Percentiles rank a stretch among this genome's conserved stretches.
These are phyloP conservation scores for Diaporthe sp. DNA, from an alignment of 2,329 filamentous ascomycete species.

Conservation along the genomic window DNA sequence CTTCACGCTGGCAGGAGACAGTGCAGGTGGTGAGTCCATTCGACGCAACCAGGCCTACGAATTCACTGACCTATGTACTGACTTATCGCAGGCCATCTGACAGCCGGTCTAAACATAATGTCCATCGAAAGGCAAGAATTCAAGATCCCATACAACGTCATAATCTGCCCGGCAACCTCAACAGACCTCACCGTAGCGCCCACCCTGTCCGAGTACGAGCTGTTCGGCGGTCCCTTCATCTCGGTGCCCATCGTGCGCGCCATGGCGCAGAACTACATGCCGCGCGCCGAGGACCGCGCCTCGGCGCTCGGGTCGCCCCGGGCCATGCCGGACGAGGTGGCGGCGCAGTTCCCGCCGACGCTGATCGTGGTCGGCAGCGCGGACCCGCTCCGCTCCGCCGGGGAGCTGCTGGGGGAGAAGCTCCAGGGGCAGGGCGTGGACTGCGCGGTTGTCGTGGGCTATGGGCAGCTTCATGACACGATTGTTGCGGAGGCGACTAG, in stretches of 20 bases:
- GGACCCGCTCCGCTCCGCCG: neutral
- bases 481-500: neutral
- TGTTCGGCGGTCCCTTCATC: neutral
- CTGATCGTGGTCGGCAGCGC: conserved; percentile 13
- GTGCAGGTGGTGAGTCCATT: conserved; percentile 6
- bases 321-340: neutral
- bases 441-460: neutral
- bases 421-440: neutral
- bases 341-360: conserved; percentile 10
- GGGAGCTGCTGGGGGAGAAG: conserved; percentile 20
- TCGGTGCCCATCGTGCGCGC: neutral
- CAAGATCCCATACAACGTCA: conserved; percentile 5
- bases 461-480: conserved; percentile 19
- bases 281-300: neutral
- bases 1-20: conserved; percentile 1
- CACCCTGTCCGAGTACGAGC: neutral
- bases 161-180: neutral
- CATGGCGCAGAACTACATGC: neutral
- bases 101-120: conserved; percentile 6
- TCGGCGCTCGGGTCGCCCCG: neutral
- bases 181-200: neutral
- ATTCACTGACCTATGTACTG: neutral
- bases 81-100: neutral
- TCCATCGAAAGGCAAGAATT: neutral
- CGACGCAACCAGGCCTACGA: too few relatives aligned